phyloP scores from a whole-genome alignment of 2,329 filamentous ascomycete species.

The Fusarium chaquense region DNA sequence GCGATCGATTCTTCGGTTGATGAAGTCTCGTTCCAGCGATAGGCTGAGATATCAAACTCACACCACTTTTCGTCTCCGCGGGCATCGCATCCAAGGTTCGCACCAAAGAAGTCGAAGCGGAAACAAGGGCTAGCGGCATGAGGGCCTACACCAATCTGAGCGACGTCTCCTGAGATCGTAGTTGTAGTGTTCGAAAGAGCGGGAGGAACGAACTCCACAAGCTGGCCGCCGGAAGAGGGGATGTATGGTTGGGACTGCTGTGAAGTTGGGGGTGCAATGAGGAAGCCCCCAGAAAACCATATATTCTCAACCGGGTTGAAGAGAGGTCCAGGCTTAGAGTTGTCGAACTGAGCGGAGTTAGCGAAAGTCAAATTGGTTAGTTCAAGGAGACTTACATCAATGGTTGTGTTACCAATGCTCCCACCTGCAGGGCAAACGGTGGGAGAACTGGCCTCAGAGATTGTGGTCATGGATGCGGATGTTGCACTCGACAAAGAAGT shows the following conservation, averaged over 20 bases:
- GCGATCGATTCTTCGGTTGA: constrained; percentile 53
- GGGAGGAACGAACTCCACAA: constrained; percentile 57
- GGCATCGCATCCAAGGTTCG: constrained; percentile 56
- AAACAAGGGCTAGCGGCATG: constrained; percentile 54
- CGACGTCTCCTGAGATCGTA: constrained; percentile 51
- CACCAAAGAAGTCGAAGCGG: constrained; percentile 56
- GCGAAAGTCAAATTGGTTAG: neutral
- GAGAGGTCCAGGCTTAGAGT: constrained; percentile 52
- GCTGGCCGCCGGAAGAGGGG: constrained; percentile 56
- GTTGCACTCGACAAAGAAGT: constrained; percentile 29
- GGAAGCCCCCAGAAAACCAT: constrained; percentile 59
- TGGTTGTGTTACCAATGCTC: constrained; percentile 54
- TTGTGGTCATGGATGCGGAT: constrained; percentile 11
- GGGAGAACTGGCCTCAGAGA: constrained; percentile 27
- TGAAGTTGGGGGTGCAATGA: constrained; percentile 53
- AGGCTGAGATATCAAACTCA: constrained; percentile 58
- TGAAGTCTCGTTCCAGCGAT: constrained; percentile 52
- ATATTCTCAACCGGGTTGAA: constrained; percentile 56
- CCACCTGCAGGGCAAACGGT: constrained; percentile 48
- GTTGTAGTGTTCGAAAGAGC: constrained; percentile 47
- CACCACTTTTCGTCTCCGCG: constrained; percentile 54
- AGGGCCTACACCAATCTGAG: constrained; percentile 57
- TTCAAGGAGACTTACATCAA: constrained; percentile 51
- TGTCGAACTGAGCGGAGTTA: constrained; percentile 53
- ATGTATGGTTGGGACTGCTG: constrained; percentile 51